These are phyloP conservation scores for Candida fluviatilis DNA, from an alignment of 805 yeast genomes.

Conservation along the genomic window DNA sequence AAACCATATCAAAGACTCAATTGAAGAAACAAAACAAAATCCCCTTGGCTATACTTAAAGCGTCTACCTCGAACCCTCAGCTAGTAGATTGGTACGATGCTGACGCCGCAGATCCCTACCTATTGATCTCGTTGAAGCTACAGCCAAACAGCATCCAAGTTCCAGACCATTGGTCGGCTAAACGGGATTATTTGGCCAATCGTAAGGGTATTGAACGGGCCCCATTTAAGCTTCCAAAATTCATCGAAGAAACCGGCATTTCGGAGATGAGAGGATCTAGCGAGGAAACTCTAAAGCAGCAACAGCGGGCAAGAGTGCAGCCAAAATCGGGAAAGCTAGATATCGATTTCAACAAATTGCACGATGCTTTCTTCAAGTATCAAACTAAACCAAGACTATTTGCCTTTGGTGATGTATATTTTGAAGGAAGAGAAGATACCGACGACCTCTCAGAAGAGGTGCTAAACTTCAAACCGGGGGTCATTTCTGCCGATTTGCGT, in stretches of 20 bases:
- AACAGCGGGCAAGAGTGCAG: conserved; percentile 78
- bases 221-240: conserved; percentile 75
- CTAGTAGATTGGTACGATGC: conserved; percentile 83
- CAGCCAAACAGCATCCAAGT: conserved; percentile 66
- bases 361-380: conserved; percentile 81
- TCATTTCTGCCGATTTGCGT: conserved; percentile 55
- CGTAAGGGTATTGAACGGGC: conserved; percentile 62
- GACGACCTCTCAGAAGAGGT: conserved; percentile 36
- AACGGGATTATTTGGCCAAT: conserved; percentile 67
- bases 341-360: conserved; percentile 74
- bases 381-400: conserved; percentile 71
- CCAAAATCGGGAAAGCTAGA: conserved; percentile 86
- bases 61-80: conserved; percentile 59
- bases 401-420: conserved; percentile 71
- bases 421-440: conserved; percentile 63
- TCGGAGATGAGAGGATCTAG: conserved; percentile 74
- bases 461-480: conserved; percentile 59
- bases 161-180: conserved; percentile 81
- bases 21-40: conserved; percentile 50
- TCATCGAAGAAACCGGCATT: conserved; percentile 79
- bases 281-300: conserved; percentile 60
- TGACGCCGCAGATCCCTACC: conserved; percentile 74
- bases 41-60: conserved; percentile 65
- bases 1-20: conserved; percentile 45
- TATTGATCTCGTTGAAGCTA: conserved; percentile 62